A percentile compares a stretch with the other conserved stretches of the same genome.
phyloP scores from a whole-genome alignment of 306 rosid genomes.

The Potentilla sterilis region DNA sequence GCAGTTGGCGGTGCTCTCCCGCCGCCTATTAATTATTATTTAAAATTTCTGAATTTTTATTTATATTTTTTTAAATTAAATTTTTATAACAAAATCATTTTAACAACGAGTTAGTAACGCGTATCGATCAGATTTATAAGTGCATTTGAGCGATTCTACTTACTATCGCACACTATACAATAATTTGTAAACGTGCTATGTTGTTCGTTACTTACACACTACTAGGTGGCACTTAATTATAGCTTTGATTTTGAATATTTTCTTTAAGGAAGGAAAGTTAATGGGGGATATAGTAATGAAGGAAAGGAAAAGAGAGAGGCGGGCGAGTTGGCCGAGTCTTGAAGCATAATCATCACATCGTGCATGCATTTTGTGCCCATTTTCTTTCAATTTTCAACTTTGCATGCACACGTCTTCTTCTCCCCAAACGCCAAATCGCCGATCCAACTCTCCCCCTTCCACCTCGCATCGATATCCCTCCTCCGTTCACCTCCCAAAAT shows the following conservation, averaged over 20 bases:
- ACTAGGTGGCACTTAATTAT: too few relatives aligned
- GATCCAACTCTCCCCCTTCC: constrained; percentile 32
- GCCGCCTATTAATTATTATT: constrained; percentile 2
- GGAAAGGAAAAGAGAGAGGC: constrained; percentile 12
- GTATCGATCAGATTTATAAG: too few relatives aligned
- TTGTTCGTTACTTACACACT: too few relatives aligned
- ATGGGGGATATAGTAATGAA: constrained; percentile 12
- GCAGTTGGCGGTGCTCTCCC: constrained; percentile 14
- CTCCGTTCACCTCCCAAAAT: not conserved
- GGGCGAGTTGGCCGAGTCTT: constrained; percentile 87
- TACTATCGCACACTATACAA: too few relatives aligned
- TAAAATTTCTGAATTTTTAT: too few relatives aligned
- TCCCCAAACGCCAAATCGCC: constrained; percentile 26
- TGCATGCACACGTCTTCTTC: constrained; percentile 91
- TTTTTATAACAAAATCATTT: too few relatives aligned
- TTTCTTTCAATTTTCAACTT: constrained; percentile 38
- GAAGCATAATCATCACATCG: constrained; percentile 91
- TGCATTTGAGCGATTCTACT: too few relatives aligned
- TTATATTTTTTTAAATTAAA: too few relatives aligned
- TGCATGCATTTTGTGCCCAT: constrained; percentile 86
- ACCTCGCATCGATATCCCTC: constrained; percentile 10
- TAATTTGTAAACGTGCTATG: too few relatives aligned
- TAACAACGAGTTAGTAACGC: too few relatives aligned
- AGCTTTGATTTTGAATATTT: too few relatives aligned
- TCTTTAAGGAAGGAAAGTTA: too few relatives aligned